These are phyloP conservation scores for Sphagnum contortum DNA, from an alignment of 225 moss, liverwort and hornwort species.

Conservation along the genomic window DNA sequence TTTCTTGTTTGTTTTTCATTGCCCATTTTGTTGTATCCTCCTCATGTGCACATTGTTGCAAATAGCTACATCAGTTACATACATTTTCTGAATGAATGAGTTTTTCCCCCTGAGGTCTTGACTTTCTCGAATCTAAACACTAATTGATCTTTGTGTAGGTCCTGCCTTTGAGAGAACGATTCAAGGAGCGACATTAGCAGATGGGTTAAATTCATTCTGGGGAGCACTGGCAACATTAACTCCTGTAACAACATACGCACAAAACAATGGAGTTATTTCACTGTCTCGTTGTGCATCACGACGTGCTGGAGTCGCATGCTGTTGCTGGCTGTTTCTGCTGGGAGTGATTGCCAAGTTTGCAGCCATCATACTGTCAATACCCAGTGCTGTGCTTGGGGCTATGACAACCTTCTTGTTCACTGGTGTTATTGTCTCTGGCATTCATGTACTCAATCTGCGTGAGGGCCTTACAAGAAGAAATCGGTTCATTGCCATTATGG, in stretches of 20 bases:
- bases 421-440: conserved; percentile 71
- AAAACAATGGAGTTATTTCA: conserved; percentile 91
- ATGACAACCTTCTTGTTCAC: conserved; percentile 93
- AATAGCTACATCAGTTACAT: too few relatives aligned
- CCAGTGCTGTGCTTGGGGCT: conserved; percentile 78
- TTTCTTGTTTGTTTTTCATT: neutral
- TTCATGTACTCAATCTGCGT: conserved; percentile 54
- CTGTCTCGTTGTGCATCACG: conserved; percentile 84
- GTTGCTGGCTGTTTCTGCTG: conserved; percentile 62
- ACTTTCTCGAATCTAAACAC: too few relatives aligned
- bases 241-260: conserved; percentile 85
- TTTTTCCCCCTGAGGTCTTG: too few relatives aligned
- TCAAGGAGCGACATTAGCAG: conserved; percentile 74
- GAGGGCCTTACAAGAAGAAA: conserved; percentile 51
- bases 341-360: conserved; percentile 76
- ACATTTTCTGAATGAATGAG: too few relatives aligned
- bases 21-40: neutral
- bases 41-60: too few relatives aligned
- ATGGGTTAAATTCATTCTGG: conserved; percentile 70
- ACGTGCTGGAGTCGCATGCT: conserved; percentile 74
- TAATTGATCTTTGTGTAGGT: conserved; percentile 11
- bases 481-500: conserved; percentile 74
- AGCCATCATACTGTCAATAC: conserved; percentile 73
- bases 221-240: conserved; percentile 60
- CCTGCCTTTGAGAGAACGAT: conserved; percentile 51